Evolutionary conservation across 495 filamentous ascomycete genomes (phyloP), one percentile per base, ranked within the genome.

Genomic region (Tetracladium marchalianum): DNA sequence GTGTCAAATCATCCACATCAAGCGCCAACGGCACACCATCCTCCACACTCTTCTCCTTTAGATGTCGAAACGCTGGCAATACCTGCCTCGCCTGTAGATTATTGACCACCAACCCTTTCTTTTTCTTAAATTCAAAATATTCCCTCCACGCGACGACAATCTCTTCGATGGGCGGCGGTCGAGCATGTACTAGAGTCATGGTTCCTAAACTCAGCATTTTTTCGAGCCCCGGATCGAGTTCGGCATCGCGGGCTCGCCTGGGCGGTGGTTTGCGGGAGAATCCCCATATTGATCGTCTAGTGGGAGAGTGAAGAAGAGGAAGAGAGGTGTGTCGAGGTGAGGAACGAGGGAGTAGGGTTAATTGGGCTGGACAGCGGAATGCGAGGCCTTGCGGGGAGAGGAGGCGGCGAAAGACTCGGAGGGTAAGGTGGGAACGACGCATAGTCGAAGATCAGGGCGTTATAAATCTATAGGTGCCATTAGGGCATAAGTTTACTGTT

Each of bases 401-500:
- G 44, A 90, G 71, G 53, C 77, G 75, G 46, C 76, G 75, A 60
- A 89, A 85, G 52, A 87, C 80, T 61, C 74, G 66, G 63, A 82
- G 76, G 41, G 85, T 81, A 53, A 94, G 75, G 58, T 87, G 83
- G 63, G 87, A 89, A 58, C 22, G 22, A 27, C 82, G 84, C 88
- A 93, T 93, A 50, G 63, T 56, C 64, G 57, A 52, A 61, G 50
- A 60, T 45, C 45, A 49, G 7, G 22, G 22, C 22, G 22, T 27
- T 3, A 27, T 27, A 27, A 27, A 27, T 27, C 3, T 27, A 3
- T 27, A 27, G 22, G 3, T 27, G 22, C 22, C 22, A 27, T 27
- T 27, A 27, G 22, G 22, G 22, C 22, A 27, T 27, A 7, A 27
- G 22, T 7, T 7, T 27, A 27, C 3, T 27, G 22, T 27, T 27